Base-by-base conservation (phyloP, 768 basidiomycete species). In the Paxillus rubicundulus region DNA sequence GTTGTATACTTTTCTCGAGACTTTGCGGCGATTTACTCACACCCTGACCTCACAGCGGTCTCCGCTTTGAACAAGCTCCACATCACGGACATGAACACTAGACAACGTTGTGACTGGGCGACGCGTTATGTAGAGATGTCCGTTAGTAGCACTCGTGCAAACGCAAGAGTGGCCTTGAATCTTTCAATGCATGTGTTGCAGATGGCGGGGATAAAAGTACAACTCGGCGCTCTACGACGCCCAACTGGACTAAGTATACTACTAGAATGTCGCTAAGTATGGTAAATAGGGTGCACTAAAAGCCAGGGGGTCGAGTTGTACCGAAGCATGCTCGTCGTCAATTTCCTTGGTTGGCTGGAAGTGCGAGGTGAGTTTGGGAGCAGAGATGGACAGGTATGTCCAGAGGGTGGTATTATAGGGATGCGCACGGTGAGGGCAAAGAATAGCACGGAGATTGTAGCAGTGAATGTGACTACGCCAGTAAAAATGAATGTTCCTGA, bases 41-140 rank as follows among this genome's bases (percentile, higher is more conserved):
- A 56, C 41, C 13, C 34, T 32, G 12, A 39, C 16, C 30, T 58
- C 33, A 47, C 61, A 96, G 95, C 61, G 94, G 95, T 41, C 79
- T 96, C 48, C 89, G 86, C 47, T 97, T 92, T 65, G 88, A 96
- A 70, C 91, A 93, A 70, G 85, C 80, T 18, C 87, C 81, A 38
- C 86, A 92, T 65, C 85, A 90, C 50, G 72, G 62, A 58, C 85
- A 89, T 74, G 69, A 56, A 47, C 64, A 77, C 70, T 70, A 44
- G 61, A 3, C 6, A 49, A 40, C 1, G 17, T 37, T n/a, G 8
- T 17, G 24, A 24, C 17, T 37, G 39, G 38, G 45, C 50, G 43
- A 40, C 27, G n/a, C 9, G 30, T 17, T 32, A 9, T 45, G 53
- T 64, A 58, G 53, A 52, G 39, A 51, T 30, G 7, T 44, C 13